Evolutionary conservation across 768 basidiomycete species (phyloP), one percentile per base, ranked within the genome.

Genomic region (Suillus tomentosus): DNA sequence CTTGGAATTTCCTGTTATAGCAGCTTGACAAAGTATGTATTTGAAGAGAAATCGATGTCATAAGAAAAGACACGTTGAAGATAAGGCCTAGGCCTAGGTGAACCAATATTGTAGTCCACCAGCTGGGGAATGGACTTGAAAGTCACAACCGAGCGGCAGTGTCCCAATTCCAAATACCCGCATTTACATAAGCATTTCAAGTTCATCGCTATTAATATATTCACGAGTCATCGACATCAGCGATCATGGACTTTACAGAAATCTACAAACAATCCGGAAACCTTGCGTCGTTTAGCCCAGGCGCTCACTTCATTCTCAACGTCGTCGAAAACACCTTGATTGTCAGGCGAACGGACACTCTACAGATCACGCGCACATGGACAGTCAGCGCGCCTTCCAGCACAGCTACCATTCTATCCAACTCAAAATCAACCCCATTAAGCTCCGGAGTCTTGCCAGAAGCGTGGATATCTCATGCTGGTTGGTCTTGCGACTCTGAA

Each of bases 401-500:
- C 5, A 84, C 88, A 19, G 73, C 79, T 22, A 72, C 80, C 17
- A 73, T 82, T 14, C 72, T 85, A 1, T 73, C 77, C 40, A 79
- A 76, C 10, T 62, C 67, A 17, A 60, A n/a, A 57, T 72, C 70
- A 56, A 78, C 70, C 39, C 66, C 70, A 70, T 61, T 67, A 6
- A 61, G 68, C 34, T 62, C 77, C 55, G 66, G 64, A 64, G 67
- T 69, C 27, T 24, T 56, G 14, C 31, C 60, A 9, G 71, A 83
- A 43, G 70, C 71, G 17, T 82, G 80, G 74, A 88, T 96, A 69
- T 88, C 92, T 19, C 88, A 91, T 68, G 79, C 91, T 3, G 87
- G 83, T 7, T 98, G 94, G 94, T 94, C 94, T 19, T 87, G 85
- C 70, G 94, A 96, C 72, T 92, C 94, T 2, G 90, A 94, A 73